phyloP scores from a whole-genome alignment of 345 rosid species.

The Erucastrum elatum region DNA sequence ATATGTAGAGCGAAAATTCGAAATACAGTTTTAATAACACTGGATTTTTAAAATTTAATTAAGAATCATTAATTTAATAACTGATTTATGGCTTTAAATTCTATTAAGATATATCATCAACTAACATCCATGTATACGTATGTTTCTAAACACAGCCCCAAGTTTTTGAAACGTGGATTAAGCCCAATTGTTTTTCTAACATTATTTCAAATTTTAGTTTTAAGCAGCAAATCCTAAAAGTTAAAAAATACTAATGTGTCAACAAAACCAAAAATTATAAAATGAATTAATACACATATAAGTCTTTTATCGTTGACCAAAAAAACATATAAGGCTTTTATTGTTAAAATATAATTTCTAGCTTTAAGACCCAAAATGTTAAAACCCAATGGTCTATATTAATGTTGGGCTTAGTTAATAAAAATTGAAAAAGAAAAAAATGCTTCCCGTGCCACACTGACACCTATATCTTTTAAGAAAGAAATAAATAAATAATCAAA shows the following conservation, averaged over 20 bases:
- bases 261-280: neutral
- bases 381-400: neutral
- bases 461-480: neutral
- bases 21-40: neutral
- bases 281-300: neutral
- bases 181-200: neutral
- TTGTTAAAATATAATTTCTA: neutral
- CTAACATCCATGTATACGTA: neutral
- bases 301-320: no score
- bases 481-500: neutral
- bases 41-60: neutral
- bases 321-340: neutral
- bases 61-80: neutral
- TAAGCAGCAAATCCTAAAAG: neutral
- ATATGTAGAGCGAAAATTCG: neutral
- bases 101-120: neutral
- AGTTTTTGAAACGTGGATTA: neutral
- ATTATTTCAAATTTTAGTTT: no score
- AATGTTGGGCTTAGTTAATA: neutral
- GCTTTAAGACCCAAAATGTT: neutral
- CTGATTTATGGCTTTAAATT: neutral
- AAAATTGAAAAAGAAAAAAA: neutral
- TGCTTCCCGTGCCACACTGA: neutral
- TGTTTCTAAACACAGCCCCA: neutral
- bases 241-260: neutral